Base-by-base conservation (phyloP, 257 asterid species). In the Cordia subcordata region DNA sequence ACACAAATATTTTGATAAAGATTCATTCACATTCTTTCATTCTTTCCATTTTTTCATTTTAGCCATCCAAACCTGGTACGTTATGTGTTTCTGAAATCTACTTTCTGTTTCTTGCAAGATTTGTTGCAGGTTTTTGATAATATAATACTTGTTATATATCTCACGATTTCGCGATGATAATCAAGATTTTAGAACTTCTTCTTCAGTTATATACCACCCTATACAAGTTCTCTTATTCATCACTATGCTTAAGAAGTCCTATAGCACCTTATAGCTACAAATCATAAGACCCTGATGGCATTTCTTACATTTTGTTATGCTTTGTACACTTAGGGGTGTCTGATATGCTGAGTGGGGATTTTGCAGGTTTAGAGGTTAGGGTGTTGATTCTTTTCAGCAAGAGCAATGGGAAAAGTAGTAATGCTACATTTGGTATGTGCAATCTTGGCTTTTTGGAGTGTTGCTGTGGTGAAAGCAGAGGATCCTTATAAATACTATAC, bases 401-500 rank as follows among this genome's bases (percentile, higher is more conserved):
- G 37, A 49, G 59, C 49, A 64, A 90, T 90, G 98, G 82, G 72
- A 75, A 67, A 70, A 53, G 58, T 67, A 49, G 16, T 57, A 62
- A 46, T 74, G 75, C 38, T 74, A 16, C 40, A 53, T 68, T 68
- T 69, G 64, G 9, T 77, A 42, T 67, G 70, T 55, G 79, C 86
- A 10, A 53, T 77, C 56, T 70, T 82, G 63, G 75, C 78, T 3
- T 55, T 82, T 55, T 77, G 81, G 85, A 63, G 80, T 55, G 77
- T 67, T 0, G 62, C 62, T 68, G 38, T 60, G 17, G 90, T 79
- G 66, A 77, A 67, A 68, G 90, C 88, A 58, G 99, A 93, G 79
- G 97, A 93, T 68, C 81, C 53, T 72, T 93, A 93, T 79, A 89
- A 72, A 72, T 89, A 67, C 65, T 87, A 58, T 57, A 86, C 97